Base-by-base conservation (phyloP, 2,329 filamentous ascomycete genomes). In the Aspergillus hiratsukae region DNA sequence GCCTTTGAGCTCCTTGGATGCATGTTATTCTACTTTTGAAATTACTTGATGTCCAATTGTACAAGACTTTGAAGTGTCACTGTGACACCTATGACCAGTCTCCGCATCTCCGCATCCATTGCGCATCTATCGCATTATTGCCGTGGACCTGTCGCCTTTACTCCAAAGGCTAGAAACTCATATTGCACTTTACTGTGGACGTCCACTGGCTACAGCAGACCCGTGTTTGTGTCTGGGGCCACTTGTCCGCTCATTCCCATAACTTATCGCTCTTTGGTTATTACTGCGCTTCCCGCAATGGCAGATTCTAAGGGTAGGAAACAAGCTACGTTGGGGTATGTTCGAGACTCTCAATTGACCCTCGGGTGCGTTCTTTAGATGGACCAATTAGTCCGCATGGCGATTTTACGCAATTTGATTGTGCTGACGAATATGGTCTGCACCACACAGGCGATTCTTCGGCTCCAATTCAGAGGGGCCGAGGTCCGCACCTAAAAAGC, bases 291-390 rank as follows among this genome's bases (percentile, higher is more conserved):
- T 10, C 27, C 41, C 17, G 55, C 46, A 54, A 65, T 65, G 63
- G 52, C 61, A 11, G 61, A 61, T 17, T 50, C 58, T 10, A 64
- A 63, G 51, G 56, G 61, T 48, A 66, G 64, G 51, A 91, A 90
- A 72, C 91, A 96, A 77, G 86, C 89, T 67, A 96, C 89, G 59
- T 78, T 96, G 73, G 90, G 90, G 91, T 96, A 94, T 78, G 91
- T 93, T 61, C 87, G 84, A 75, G 78, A 86, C 67, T 81, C 81
- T 62, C 89, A 93, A 79, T 84, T 82, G 70, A 90, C 87, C 65
- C 77, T 93, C 73, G 83, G 87, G 89, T 91, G 84, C 74, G 79
- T 74, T 37, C 58, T 51, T 50, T 53, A 49, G 52, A 51, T 49
- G 41, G 41, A 23, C n/a, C 31, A 7, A 23, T 19, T 3, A 19